Evolutionary conservation across 164 flowering plant species (phyloP), one percentile per base, ranked within the genome.

Genomic region (Stephania japonica): DNA sequence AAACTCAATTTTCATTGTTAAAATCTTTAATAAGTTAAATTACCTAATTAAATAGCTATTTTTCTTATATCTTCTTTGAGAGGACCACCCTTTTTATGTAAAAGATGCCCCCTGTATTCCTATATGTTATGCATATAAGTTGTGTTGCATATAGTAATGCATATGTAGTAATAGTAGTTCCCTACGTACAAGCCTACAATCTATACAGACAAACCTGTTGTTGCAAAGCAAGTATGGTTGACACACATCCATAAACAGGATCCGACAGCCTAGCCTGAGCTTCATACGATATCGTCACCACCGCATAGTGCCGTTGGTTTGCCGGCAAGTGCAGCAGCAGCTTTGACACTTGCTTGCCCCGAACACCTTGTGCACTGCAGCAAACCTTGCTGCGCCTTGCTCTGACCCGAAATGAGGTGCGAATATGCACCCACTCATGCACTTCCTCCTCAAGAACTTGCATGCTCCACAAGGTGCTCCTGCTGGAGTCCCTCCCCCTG

Each of bases 381-480:
- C 98, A 32, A 94, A 94, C 74, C 89, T 75, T 0, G 97, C 92
- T 0, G 97, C 92, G 0, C 98, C 97, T 47, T 92, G 97, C 78
- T 94, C 98, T 0, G 97, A 82, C 14, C 90, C 90, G 69, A 92
- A 94, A 73, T 94, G 75, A 0, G 97, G 97, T 2, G 97, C 97
- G 70, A 94, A 94, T 0, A 94, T 83, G 81, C 98, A 94, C 3
- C 97, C 98, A 53, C 76, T 78, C 0, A 88, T 61, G 74, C 98
- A 94, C 80, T 90, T 94, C 80, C 97, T 86, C 80, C 97, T 84
- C 84, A 94, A 74, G 85, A 94, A 92, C 82, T 94, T 94, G 84
- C 97, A 94, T 0, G 98, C 97, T 25, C 97, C 98, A 67, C 98
- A 92, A 0, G 98, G 98, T 13, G 94, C n/a, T n/a, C n/a, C n/a